Percentiles rank a stretch among this genome's conserved stretches.
phyloP scores from a whole-genome alignment of 179 eudicot species.

The Beta corolliflora region DNA sequence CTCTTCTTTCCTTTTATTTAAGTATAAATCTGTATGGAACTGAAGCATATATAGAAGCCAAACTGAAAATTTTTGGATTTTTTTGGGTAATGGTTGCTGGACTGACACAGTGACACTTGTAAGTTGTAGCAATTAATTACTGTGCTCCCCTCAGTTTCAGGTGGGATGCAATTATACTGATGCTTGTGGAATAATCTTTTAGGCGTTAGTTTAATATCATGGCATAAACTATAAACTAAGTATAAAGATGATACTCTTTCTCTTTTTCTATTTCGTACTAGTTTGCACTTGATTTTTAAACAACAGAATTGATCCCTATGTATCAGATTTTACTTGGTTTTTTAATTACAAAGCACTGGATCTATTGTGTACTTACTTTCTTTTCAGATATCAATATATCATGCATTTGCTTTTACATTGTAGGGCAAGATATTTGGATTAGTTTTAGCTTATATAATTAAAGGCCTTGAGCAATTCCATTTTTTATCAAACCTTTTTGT shows the following conservation, averaged over 20 bases:
- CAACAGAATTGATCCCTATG: slow-evolving; percentile 21
- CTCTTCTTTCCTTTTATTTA: neutral
- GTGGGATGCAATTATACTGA: slow-evolving; percentile 27
- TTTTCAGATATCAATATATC: slow-evolving; percentile 30
- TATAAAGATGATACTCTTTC: slow-evolving; percentile 37
- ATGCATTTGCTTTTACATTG: slow-evolving; percentile 13
- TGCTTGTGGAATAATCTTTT: slow-evolving; percentile 24
- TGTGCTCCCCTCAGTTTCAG: neutral
- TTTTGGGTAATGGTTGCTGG: neutral
- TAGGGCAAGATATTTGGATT: neutral
- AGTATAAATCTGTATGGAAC: neutral
- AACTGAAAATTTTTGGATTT: neutral
- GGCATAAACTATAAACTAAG: slow-evolving; percentile 31
- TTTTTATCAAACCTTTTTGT: no score
- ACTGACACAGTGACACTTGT: slow-evolving; percentile 16
- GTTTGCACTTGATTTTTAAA: slow-evolving; percentile 29
- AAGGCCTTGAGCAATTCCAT: no score
- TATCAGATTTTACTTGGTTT: slow-evolving; percentile 21
- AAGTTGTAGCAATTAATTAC: neutral
- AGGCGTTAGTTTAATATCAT: neutral
- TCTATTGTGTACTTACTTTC: slow-evolving; percentile 10
- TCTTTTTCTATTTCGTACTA: neutral
- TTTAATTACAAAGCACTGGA: neutral
- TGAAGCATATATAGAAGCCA: neutral
- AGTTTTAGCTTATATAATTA: neutral